Base-by-base conservation (phyloP, 805 yeast genomes). In the Kodamaea laetipori region DNA sequence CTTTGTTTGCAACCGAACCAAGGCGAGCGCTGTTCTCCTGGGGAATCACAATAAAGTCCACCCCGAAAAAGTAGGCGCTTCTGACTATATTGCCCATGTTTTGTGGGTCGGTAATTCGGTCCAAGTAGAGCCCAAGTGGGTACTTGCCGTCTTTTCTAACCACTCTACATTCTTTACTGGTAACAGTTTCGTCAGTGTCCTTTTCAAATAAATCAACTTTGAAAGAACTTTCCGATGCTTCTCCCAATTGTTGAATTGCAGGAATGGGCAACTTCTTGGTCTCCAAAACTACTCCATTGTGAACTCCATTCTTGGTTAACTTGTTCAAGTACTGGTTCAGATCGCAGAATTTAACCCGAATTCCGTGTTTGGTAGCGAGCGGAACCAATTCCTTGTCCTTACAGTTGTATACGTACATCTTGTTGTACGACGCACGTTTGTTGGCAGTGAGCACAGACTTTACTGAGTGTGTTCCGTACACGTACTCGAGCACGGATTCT, bases 101-200 rank as follows among this genome's bases (percentile, higher is more conserved):
- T 59, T 87, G 95, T 0, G 96, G 92, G 60, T 89, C 96, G 10
- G 86, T 79, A 34, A 90, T 73, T 46, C 86, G 88, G 61, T 89
- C 96, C 18, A 89, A 64, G 53, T 75, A 88, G 3, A 89, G 51
- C 0, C 89, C 96, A 12, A 90, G 54, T 2, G 96, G 95, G 53
- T 48, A 58, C 25, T 41, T 48, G 19, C 37, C 44, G 19, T 37
- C 12, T 7, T 37, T 32, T 5, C 50, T 37, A 7, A 25, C 47
- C 24, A 44, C 39, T 12, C 11, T 13, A 9, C 18, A 15, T 9
- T 21, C 12, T 25, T 39, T 28, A 11, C 37, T 49, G 10, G 41
- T 42, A n/a, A 43, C 48, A 3, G 40, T 44, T 12, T 50, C 50
- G 31, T 54, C 53, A 19, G 46, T 37, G 9, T 56, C 60, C 19